Base-by-base conservation (phyloP, 2,329 filamentous ascomycete species). In the Epichloe brachyelytri region DNA sequence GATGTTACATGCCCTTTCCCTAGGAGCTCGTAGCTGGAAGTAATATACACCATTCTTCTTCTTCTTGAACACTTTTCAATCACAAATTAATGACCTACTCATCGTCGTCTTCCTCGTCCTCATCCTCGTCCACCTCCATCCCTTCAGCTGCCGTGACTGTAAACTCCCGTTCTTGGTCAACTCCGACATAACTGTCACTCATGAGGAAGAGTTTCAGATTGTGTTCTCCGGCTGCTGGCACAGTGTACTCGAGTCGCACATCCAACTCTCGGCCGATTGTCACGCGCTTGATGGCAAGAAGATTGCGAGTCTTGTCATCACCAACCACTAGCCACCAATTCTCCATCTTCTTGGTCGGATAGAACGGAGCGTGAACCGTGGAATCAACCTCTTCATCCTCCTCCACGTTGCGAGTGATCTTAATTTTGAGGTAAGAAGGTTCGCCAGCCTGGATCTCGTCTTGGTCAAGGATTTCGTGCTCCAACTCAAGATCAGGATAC, bases 291-390 rank as follows among this genome's bases (percentile, higher is more conserved):
- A 97, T 95, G 3, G 88, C 90, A 52, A 97, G 74, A 55, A 98
- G 73, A 56, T 78, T 90, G 73, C 88, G 91, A 40, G 85, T 88
- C 65, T 81, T 85, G 71, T 96, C 89, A 60, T 97, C 90, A 33
- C 90, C 91, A 36, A 98, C 88, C 19, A 98, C 88, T 51, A 98
- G 72, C 93, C 93, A 98, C 90, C 90, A 98, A 65, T 93, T 95
- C 76, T 98, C 93, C 73, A 88, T 85, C 77, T 98, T 98, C 67
- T 85, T 85, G 47, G 68, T 75, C 1, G 93, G 90, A 65, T 93
- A 98, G 75, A 97, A 98, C 0, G 93, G 93, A 48, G 91, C 90
- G 64, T 97, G 90, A 2, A 97, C 94, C 1, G 83, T 84, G 2
- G 85, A 79, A 65, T 96, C 88, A 15, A 86, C 78, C 57, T 87